Evolutionary conservation across 164 flowering plant genomes (phyloP).

Genomic region (Echeveria elegans): DNA sequence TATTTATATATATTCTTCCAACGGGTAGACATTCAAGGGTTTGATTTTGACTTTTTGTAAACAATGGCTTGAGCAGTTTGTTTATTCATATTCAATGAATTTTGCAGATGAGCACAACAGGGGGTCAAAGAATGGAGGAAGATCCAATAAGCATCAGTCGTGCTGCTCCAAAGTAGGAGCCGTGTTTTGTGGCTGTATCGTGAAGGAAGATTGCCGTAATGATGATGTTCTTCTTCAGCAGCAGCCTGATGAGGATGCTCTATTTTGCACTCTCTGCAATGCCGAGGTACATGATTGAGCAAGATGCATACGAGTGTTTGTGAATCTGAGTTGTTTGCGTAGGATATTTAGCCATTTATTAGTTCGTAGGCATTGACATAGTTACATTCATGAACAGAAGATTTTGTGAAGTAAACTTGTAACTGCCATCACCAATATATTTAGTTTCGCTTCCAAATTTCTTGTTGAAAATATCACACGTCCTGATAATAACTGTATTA

Average conservation of each 20-base stretch:
- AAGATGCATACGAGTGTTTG: not conserved
- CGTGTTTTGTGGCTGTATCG: constrained; percentile 52
- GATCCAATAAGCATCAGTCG: constrained; percentile 19
- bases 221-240: constrained; percentile 42
- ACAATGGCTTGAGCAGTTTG: not conserved
- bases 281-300: constrained; percentile 56
- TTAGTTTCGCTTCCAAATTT: not conserved
- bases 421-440: not conserved
- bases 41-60: not conserved
- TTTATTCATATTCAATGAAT: constrained; percentile 12
- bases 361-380: not conserved
- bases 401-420: not conserved
- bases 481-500: constrained; percentile 7
- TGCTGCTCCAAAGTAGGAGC: constrained; percentile 43
- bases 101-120: constrained; percentile 51
- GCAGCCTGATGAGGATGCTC: constrained; percentile 69
- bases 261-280: constrained; percentile 92
- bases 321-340: too few relatives aligned
- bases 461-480: not conserved
- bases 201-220: constrained; percentile 66
- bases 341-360: too few relatives aligned
- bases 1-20: not conserved
- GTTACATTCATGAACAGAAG: not conserved
- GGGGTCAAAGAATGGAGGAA: constrained; percentile 32
- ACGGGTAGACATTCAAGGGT: not conserved